Evolutionary conservation across 148 eudicot genomes (phyloP).

Genomic region (Rhododendron vialii): DNA sequence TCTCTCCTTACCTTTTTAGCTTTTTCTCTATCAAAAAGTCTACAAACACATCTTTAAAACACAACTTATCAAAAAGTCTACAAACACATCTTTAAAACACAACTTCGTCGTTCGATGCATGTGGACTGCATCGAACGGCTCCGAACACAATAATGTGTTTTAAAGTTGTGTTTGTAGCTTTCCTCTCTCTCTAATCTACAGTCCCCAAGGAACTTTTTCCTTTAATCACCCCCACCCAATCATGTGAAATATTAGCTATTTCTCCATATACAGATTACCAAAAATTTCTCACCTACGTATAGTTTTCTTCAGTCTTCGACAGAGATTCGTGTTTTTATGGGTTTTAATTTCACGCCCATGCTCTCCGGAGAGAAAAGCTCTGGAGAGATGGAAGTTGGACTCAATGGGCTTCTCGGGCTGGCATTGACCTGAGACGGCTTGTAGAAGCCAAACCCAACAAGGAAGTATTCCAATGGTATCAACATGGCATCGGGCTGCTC

Average conservation of each 20-base stretch:
- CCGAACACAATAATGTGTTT: too few species aligned
- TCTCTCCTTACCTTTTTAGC: too few species aligned
- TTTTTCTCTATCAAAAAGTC: too few species aligned
- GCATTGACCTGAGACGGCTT: constrained; percentile 55
- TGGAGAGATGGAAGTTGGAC: constrained; percentile 79
- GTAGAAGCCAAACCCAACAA: constrained; percentile 79
- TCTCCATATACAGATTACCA: constrained; percentile 21
- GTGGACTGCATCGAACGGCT: too few species aligned
- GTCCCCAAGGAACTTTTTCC: too few species aligned
- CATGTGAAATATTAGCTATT: too few species aligned
- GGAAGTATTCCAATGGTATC: constrained; percentile 83
- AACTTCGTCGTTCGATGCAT: too few species aligned
- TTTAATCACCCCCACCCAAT: not conserved
- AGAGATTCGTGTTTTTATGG: constrained; percentile 72
- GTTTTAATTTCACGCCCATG: constrained; percentile 94
- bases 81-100: too few species aligned
- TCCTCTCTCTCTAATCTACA: too few species aligned
- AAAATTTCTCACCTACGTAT: constrained; percentile 9
- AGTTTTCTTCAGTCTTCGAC: constrained; percentile 32
- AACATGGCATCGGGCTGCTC: constrained; percentile 93
- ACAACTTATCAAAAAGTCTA: too few species aligned
- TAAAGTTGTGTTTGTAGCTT: too few species aligned
- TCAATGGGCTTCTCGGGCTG: constrained; percentile 94
- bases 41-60: too few species aligned
- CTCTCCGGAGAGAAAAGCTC: constrained; percentile 97